Percentiles rank a stretch among this genome's conserved stretches.
Evolutionary conservation across 306 rosid genomes (phyloP).

Genomic region (Calophaca sinica): DNA sequence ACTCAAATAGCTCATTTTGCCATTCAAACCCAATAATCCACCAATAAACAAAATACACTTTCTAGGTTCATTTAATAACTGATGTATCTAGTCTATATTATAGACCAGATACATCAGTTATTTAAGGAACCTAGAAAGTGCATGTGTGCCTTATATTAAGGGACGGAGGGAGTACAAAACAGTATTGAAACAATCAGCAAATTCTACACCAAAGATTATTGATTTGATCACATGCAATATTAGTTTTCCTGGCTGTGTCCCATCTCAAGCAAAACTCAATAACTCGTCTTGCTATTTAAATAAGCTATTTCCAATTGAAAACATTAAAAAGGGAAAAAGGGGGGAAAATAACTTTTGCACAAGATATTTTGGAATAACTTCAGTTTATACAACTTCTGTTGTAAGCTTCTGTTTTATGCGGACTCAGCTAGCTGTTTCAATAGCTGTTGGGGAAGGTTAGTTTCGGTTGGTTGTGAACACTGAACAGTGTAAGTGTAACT

Average conservation of each 20-base stretch:
- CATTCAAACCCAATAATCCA: constrained; percentile 27
- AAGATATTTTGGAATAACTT: constrained; percentile 3
- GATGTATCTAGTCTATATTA: too few species aligned
- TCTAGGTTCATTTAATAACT: too few species aligned
- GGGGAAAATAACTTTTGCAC: not conserved
- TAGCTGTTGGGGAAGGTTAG: constrained; percentile 6
- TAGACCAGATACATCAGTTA: too few species aligned
- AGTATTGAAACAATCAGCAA: constrained; percentile 1
- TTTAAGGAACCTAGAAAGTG: too few species aligned
- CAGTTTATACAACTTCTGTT: not conserved
- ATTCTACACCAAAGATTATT: not conserved
- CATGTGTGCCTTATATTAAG: too few species aligned
- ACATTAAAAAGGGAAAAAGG: not conserved
- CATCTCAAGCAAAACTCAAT: constrained; percentile 25
- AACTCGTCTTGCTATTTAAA: not conserved
- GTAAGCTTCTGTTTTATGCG: not conserved
- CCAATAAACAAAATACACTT: not conserved
- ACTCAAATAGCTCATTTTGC: constrained; percentile 10
- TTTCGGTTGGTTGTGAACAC: constrained; percentile 7
- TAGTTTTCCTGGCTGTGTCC: constrained; percentile 4
- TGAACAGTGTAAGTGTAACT: not conserved
- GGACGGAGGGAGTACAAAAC: too few species aligned
- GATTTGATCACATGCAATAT: not conserved
- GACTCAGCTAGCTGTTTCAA: not conserved
- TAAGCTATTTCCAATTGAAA: not conserved